Evolutionary conservation across 139 green algal genomes (phyloP), one percentile per base, ranked within the genome.

Genomic region (Chlamydomonas incerta): DNA sequence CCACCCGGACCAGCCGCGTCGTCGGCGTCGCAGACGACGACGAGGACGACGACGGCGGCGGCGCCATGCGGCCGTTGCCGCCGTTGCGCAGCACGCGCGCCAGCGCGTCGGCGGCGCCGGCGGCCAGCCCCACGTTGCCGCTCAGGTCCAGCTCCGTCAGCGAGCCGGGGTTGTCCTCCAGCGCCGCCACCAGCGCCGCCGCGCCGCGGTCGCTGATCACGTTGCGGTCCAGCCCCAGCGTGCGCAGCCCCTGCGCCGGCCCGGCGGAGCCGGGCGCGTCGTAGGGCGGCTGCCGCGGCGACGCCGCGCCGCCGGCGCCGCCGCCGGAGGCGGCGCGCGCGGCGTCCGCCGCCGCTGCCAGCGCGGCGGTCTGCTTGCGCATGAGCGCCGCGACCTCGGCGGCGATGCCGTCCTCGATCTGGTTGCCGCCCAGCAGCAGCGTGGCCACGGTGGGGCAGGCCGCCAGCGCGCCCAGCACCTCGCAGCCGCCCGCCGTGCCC

Each of bases 351-450:
- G 26, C 63, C 17, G 67, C 33, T 17, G 67, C 13, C 15, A 17
- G 14, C 34, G 11, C 28, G 13, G 35, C 58, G 52, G 9, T 20
- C 1, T 28, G 46, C 62, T 47, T 58, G n/a, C 79, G 79, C 63
- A 60, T 72, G 24, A 85, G 29, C 3, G 4, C 17, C 1, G 47
- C 31, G 21, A 85, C 58, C 6, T 75, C 65, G 20, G 23, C 3
- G 15, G 50, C 33, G 31, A 85, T 23, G 47, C 17, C 79, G 46
- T 85, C 79, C 14, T 62, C 79, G 63, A 85, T 85, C 9, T 31
- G 33, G 50, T 85, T 85, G n/a, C 47, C 65, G 31, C 79, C 79
- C 13, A 85, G 66, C 65, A 76, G 67, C 79, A 85, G 66, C 66
- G 13, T 28, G 13, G 4, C 24, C 20, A 85, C 50, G 2, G 66